These are phyloP conservation scores for Podosphaera xanthii DNA, from an alignment of 2,329 filamentous ascomycete genomes.

Conservation along the genomic window DNA sequence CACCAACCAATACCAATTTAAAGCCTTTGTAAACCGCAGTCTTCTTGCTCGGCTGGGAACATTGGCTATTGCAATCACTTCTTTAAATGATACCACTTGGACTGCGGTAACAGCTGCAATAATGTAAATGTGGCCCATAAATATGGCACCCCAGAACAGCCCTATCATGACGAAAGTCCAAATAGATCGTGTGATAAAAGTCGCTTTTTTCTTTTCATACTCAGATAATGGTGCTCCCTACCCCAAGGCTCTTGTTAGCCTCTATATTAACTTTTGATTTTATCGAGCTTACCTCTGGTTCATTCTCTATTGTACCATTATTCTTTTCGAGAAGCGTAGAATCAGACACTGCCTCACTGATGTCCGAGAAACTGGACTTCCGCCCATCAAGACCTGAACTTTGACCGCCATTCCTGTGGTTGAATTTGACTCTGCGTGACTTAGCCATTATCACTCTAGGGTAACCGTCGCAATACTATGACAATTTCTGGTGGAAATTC, in stretches of 20 bases:
- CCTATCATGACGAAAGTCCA: constrained; percentile 98
- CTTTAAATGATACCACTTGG: constrained; percentile 95
- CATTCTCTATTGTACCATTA: constrained; percentile 17
- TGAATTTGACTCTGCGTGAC: constrained; percentile 30
- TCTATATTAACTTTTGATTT: neutral
- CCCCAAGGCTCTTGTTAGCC: constrained; percentile 2
- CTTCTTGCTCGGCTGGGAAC: constrained; percentile 80
- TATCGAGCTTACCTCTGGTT: constrained; percentile 16
- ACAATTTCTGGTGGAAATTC: too few relatives aligned
- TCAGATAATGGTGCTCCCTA: constrained; percentile 29
- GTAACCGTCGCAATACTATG: neutral
- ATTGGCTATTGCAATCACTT: constrained; percentile 93
- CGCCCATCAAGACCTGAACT: constrained; percentile 19
- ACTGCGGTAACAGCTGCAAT: constrained; percentile 79
- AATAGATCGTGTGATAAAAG: constrained; percentile 88
- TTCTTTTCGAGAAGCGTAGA: constrained; percentile 11
- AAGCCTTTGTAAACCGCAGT: constrained; percentile 76
- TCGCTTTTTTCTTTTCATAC: constrained; percentile 97
- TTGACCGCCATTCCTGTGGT: constrained; percentile 15
- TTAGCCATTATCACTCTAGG: constrained; percentile 18
- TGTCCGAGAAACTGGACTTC: constrained; percentile 49
- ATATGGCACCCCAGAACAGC: constrained; percentile 75
- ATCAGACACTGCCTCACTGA: constrained; percentile 33
- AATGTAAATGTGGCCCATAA: constrained; percentile 94
- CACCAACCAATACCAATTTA: constrained; percentile 99